phyloP scores from a whole-genome alignment of 805 yeast genomes.

The Metschnikowia amazonensis region DNA sequence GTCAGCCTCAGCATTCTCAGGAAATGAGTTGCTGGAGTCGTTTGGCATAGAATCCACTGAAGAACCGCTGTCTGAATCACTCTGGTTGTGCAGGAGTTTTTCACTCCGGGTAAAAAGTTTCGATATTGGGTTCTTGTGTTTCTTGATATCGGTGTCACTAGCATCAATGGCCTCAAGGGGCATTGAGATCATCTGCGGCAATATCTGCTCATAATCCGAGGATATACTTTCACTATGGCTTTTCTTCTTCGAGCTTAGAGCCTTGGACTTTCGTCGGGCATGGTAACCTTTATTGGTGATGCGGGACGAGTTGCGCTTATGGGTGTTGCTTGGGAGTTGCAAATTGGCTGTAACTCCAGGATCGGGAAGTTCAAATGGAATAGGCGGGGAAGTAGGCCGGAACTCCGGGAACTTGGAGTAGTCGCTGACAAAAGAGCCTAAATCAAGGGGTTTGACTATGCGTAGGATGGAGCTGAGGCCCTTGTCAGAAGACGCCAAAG shows the following conservation, averaged over 20 bases:
- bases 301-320: conserved; percentile 11
- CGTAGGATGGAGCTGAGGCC: conserved; percentile 11
- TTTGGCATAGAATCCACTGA: conserved; percentile 1
- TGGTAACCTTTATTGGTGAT: conserved; percentile 6
- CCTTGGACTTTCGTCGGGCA: conserved; percentile 8
- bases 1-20: background rate
- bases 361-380: conserved; percentile 16
- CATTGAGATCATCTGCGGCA: conserved; percentile 3
- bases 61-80: conserved; percentile 13
- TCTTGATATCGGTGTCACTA: background rate
- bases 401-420: conserved; percentile 9
- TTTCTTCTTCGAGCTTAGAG: conserved; percentile 4
- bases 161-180: background rate
- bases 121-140: conserved; percentile 12
- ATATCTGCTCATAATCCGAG: background rate
- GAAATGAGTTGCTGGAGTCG: background rate
- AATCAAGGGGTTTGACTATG: conserved; percentile 16
- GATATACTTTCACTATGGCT: conserved; percentile 2
- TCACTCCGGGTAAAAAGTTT: conserved; percentile 15
- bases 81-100: background rate
- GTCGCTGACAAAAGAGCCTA: conserved; percentile 14
- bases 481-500: conserved; percentile 14
- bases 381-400: conserved; percentile 17
- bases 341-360: background rate
- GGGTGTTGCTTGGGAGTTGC: background rate